These are phyloP conservation scores for Corylus americana DNA, from an alignment of 306 rosid genomes.

Conservation along the genomic window DNA sequence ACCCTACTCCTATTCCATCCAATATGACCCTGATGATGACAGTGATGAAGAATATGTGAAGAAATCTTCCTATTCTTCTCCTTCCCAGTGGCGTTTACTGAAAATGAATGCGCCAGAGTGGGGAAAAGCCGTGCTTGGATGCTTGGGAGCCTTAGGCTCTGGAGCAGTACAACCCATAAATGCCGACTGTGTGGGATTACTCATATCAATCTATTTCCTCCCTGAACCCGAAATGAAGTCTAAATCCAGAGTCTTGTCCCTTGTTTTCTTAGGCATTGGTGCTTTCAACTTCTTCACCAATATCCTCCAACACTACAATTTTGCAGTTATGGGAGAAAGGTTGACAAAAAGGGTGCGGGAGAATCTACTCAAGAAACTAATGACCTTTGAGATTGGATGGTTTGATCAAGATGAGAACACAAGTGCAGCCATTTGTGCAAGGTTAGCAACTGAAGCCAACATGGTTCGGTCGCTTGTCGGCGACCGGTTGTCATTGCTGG, in stretches of 20 bases:
- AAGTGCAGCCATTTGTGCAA: slow-evolving; percentile 88
- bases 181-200: slow-evolving; percentile 76
- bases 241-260: slow-evolving; percentile 57
- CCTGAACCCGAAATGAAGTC: slow-evolving; percentile 46
- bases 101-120: slow-evolving; percentile 84
- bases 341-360: slow-evolving; percentile 78
- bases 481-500: slow-evolving; percentile 66
- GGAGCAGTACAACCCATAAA: slow-evolving; percentile 87
- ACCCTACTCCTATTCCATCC: slow-evolving; percentile 74
- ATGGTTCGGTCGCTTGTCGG: slow-evolving; percentile 87
- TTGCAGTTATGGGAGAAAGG: slow-evolving; percentile 82
- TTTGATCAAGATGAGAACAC: slow-evolving; percentile 83
- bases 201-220: slow-evolving; percentile 67
- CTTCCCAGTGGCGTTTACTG: slow-evolving; percentile 74
- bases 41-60: slow-evolving; percentile 46
- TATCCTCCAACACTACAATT: slow-evolving; percentile 77
- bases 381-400: slow-evolving; percentile 91
- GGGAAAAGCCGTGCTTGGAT: slow-evolving; percentile 70
- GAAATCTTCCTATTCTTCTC: slow-evolving; percentile 45
- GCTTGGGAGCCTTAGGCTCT: slow-evolving; percentile 80
- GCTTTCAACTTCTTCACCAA: slow-evolving; percentile 65
- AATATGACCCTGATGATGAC: slow-evolving; percentile 64
- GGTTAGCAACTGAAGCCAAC: slow-evolving; percentile 77
- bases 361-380: slow-evolving; percentile 58
- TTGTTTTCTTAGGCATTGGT: slow-evolving; percentile 70